phyloP scores from a whole-genome alignment of 2,329 filamentous ascomycete species.

The Amylocarpus encephaloides region DNA sequence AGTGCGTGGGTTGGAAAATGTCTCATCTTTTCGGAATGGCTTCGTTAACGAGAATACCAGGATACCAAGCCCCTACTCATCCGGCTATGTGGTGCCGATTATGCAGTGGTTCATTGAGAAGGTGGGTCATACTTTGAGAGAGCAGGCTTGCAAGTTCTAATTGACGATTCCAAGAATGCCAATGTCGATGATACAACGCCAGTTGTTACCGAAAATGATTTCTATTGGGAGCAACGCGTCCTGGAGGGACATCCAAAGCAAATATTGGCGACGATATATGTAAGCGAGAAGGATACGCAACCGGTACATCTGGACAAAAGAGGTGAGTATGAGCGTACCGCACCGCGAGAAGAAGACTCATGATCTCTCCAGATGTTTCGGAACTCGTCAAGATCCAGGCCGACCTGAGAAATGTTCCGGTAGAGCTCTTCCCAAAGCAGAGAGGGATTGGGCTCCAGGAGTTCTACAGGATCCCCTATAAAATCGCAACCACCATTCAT shows the following conservation, averaged over 20 bases:
- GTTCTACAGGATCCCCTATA: neutral
- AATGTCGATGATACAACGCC: neutral
- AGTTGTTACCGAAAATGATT: neutral
- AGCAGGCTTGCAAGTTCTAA: neutral
- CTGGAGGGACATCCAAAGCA: neutral
- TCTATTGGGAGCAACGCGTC: neutral
- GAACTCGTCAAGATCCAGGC: constrained; percentile 1
- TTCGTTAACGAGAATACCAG: neutral
- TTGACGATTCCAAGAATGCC: neutral
- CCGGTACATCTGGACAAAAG: neutral
- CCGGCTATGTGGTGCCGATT: neutral
- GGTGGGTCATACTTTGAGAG: neutral
- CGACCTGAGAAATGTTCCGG: neutral
- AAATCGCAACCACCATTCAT: neutral
- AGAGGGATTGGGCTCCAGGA: neutral
- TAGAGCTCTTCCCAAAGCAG: neutral
- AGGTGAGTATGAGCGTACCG: no score
- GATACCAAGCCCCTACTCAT: no score
- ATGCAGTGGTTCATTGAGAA: constrained; percentile 4
- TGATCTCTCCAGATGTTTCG: neutral
- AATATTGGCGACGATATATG: neutral
- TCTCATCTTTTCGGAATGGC: neutral
- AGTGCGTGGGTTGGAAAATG: neutral
- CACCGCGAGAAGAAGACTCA: neutral
- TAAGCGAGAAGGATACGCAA: neutral